Evolutionary conservation across 768 basidiomycete genomes (phyloP).

Genomic region (Lactarius hatsudake): DNA sequence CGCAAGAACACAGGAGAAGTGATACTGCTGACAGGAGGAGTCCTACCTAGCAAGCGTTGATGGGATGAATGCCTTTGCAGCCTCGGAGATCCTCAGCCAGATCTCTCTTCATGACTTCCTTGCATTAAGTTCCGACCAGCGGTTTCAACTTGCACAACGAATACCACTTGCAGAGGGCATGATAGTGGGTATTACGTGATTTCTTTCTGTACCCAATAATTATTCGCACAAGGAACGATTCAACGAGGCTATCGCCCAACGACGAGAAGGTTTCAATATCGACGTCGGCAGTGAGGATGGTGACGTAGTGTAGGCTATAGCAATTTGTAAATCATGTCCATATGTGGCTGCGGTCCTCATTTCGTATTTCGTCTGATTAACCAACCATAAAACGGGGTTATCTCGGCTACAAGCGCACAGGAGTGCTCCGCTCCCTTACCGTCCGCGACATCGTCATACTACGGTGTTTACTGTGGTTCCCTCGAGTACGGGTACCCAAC

Average conservation of each 20-base stretch:
- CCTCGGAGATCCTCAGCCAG: slow-evolving; percentile 60
- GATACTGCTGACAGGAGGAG: slow-evolving; percentile 50
- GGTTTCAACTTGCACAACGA: slow-evolving; percentile 16
- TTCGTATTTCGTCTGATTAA: too few species aligned
- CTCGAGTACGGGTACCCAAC: slow-evolving; percentile 1
- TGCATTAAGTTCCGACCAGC: slow-evolving; percentile 24
- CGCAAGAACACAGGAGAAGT: neutral
- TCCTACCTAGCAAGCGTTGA: slow-evolving; percentile 49
- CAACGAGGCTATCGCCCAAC: slow-evolving; percentile 21
- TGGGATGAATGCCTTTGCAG: slow-evolving; percentile 71
- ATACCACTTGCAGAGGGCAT: slow-evolving; percentile 9
- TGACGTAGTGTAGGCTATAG: slow-evolving; percentile 42
- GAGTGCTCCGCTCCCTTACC: slow-evolving; percentile 49
- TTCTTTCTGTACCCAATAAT: neutral
- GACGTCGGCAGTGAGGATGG: slow-evolving; percentile 49
- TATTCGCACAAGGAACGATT: slow-evolving; percentile 17
- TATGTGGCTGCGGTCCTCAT: neutral
- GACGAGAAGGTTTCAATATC: slow-evolving; percentile 14
- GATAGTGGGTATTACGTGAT: slow-evolving; percentile 21
- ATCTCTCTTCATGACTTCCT: slow-evolving; percentile 55
- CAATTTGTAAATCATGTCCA: slow-evolving; percentile 4
- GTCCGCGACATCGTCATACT: slow-evolving; percentile 60
- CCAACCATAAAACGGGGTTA: slow-evolving; percentile 19
- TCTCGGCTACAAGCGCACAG: neutral
- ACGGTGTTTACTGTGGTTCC: slow-evolving; percentile 60